Base-by-base conservation (phyloP, 768 basidiomycete species). In the Kwoniella europaea region DNA sequence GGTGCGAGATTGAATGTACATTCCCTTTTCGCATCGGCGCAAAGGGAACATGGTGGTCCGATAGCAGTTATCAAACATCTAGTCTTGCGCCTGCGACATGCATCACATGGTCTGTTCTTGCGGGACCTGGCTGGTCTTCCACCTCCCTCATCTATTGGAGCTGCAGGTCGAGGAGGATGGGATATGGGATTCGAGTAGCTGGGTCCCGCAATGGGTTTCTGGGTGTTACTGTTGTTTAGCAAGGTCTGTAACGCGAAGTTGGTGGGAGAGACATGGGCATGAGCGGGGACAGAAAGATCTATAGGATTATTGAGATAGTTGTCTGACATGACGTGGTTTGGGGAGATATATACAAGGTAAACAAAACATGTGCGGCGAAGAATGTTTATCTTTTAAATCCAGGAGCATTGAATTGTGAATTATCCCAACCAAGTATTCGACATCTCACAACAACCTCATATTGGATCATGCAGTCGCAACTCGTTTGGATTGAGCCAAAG, bases 81-180 rank as follows among this genome's bases (percentile, higher is more conserved):
- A 10, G 74, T 63, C 61, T 75, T 75, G 29, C 65, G 42, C 29
- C 62, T 46, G 20, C 74, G 63, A 54, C 74, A 75, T 18, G 46
- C n/a, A 59, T 75, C 74, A 59, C 74, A 75, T 2, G 74, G 74
- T 12, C 74, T 63, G 24, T 74, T 67, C 63, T 74, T 74, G 12
- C 73, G 27, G 15, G 74, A 74, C 52, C 70, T 41, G n/a, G 46
- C 27, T 15, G 65, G 65, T 58, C 65, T 18, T 20, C 56, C 55
- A 18, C 65, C 65, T 44, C 2, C 15, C 12, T 57, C 56, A 22
- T 24, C 27, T 24, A 27, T n/a, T n/a, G 22, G 46, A 53, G 29
- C 35, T 41, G 35, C 24, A 29, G 60, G 6, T 42, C 12, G 57
- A 3, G 10, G 22, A 59, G 57, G 57, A 18, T 59, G 24, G 27